Evolutionary conservation across 2,329 filamentous ascomycete genomes (phyloP), one percentile per base, ranked within the genome.

Genomic region (Xylariomycetidae sp.): DNA sequence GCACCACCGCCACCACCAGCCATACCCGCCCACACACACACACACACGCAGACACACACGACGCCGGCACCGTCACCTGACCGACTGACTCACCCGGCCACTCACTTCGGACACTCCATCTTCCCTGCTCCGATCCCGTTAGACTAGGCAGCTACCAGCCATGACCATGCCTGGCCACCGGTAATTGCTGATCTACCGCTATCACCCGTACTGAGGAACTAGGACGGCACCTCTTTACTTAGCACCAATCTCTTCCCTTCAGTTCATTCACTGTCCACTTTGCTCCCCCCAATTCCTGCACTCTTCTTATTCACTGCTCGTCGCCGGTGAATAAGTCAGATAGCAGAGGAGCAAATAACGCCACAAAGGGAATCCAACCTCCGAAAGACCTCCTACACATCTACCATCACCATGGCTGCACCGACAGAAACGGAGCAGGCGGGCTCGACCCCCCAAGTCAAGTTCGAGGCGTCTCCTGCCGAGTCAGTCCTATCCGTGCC

Each of bases 401-500:
- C n/a, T n/a, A n/a, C n/a, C n/a, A n/a, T n/a, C n/a, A n/a, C n/a
- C n/a, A n/a, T n/a, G n/a, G n/a, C n/a, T n/a, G n/a, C n/a, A n/a
- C n/a, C n/a, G n/a, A n/a, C n/a, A n/a, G n/a, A n/a, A n/a, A n/a
- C n/a, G n/a, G n/a, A n/a, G n/a, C 19, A 37, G 20, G 29, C 59
- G 30, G 48, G 51, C 10, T 61, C 67, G 37, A 44, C 53, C 10
- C 63, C 68, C 23, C 51, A 60, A 38, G 52, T 69, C 54, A 74
- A 75, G 56, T 64, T 72, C 44, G 70, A 76, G 56, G 49, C 61
- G 38, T 75, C 71, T 25, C 71, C 71, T 3, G 58, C 67, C 52
- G 72, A 76, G 54, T 74, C 71, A 5, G 61, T 73, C 27, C 53
- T 74, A 23, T 74, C 72, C 3, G 58, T 63, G 1, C 67, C 70